phyloP scores from a whole-genome alignment of 257 asterid species.

The Solanum virginianum region DNA sequence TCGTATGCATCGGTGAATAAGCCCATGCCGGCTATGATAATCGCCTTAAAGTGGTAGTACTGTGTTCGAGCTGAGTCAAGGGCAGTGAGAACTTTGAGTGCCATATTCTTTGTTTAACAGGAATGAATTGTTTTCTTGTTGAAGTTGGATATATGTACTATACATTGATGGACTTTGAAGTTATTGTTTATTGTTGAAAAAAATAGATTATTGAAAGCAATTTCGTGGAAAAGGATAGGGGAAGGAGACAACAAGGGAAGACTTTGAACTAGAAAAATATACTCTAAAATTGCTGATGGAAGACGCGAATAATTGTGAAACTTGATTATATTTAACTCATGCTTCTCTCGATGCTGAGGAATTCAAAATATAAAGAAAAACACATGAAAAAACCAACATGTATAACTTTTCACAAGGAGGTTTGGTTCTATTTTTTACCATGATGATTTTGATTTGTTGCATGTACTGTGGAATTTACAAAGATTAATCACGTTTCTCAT shows the following conservation, averaged over 20 bases:
- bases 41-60: constrained; percentile 44
- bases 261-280: neutral
- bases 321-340: neutral
- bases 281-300: neutral
- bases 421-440: too few species aligned
- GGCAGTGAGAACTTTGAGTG: constrained; percentile 33
- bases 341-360: too few species aligned
- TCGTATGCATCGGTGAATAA: constrained; percentile 51
- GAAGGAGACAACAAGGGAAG: neutral
- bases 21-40: constrained; percentile 54
- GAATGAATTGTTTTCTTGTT: neutral
- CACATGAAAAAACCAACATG: too few species aligned
- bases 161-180: neutral
- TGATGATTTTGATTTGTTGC: neutral
- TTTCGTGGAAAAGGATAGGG: neutral
- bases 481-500: neutral
- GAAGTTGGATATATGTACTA: neutral
- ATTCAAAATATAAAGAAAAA: neutral
- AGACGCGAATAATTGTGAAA: neutral
- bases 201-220: neutral
- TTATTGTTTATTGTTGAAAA: neutral
- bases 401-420: too few species aligned
- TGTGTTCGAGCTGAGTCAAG: constrained; percentile 49
- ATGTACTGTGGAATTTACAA: neutral
- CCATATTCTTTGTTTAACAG: constrained; percentile 12